Base-by-base conservation (phyloP, 1,284 basidiomycete genomes). In the Apiotrichum laibachii region DNA sequence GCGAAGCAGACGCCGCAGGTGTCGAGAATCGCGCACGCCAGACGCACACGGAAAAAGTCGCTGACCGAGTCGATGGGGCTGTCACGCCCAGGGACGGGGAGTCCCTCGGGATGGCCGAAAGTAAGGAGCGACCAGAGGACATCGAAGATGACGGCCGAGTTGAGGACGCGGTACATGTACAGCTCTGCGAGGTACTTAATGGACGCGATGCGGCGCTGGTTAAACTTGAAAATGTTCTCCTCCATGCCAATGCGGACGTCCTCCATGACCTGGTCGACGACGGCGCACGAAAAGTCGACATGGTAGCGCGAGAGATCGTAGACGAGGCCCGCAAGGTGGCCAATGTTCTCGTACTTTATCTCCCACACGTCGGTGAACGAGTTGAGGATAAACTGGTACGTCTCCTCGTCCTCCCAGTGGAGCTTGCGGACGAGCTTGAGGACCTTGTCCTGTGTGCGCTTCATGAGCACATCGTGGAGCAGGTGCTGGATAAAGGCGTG, bases 1-100 rank as follows among this genome's bases (percentile, higher is more conserved):
- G 96, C 93, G 76, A 99, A 98, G 79, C 94, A 98, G 82, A 92
- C 89, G n/a, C 94, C 96, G 74, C 93, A 96, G 0, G 93, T 92
- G 73, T 98, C 94, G 22, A 99, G 82, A 47, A 99, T 81, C 9
- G 89, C 88, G 71, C 96, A 99, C 48, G 95, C 85, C 56, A 99
- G 82, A 12, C 96, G 84, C 54, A 99, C 79, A 26, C 96, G 87
- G 84, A 99, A 99, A 77, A 90, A 98, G 75, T 99, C 96, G 73
- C 96, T 89, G 0, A 90, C 90, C 79, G 90, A 88, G 77, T 99
- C 96, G 55, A 96, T 81, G 1, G 86, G 80, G 63, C 85, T 88
- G 7, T 83, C 76, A 60, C 90, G 86, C 45, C 86, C 85, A 1
- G 92, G 94, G n/a, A 90, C 75, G 2, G 95, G 93, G 37, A 92